These are phyloP conservation scores for Silene vulgaris DNA, from an alignment of 179 eudicot species.

Conservation along the genomic window DNA sequence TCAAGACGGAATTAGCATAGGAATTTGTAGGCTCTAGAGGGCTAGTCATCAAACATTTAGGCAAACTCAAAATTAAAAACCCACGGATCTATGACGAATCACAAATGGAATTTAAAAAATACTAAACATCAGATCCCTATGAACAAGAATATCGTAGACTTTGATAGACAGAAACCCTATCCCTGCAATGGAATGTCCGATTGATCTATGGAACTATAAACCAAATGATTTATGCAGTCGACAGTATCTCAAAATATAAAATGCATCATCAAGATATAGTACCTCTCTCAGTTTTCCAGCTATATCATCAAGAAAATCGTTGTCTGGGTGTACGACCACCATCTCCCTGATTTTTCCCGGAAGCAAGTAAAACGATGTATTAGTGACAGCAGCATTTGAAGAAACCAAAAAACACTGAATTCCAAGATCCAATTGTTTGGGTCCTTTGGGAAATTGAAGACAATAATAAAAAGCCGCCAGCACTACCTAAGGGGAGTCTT, in stretches of 20 bases:
- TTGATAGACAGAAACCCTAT: too few species aligned
- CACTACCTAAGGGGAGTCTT: constrained; percentile 83
- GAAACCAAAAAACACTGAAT: constrained; percentile 5
- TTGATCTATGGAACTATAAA: too few species aligned
- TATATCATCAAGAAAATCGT: constrained; percentile 77
- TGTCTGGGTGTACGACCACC: constrained; percentile 94
- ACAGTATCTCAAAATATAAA: background rate
- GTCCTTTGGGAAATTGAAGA: background rate
- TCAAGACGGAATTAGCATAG: too few species aligned
- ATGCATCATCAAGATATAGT: constrained; percentile 9
- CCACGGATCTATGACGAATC: too few species aligned
- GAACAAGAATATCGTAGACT: too few species aligned
- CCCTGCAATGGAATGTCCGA: too few species aligned
- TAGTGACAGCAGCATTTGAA: constrained; percentile 13
- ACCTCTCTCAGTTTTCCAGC: constrained; percentile 88
- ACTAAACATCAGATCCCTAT: too few species aligned
- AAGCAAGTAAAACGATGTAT: background rate
- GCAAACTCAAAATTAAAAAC: too few species aligned
- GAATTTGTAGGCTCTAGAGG: too few species aligned
- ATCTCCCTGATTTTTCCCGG: constrained; percentile 57
- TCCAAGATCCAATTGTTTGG: too few species aligned
- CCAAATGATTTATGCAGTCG: background rate
- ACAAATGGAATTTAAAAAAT: too few species aligned
- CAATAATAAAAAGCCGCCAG: constrained; percentile 14
- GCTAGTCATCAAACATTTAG: too few species aligned